Evolutionary conservation across 345 rosid genomes (phyloP).

Genomic region (Salix exigua): DNA sequence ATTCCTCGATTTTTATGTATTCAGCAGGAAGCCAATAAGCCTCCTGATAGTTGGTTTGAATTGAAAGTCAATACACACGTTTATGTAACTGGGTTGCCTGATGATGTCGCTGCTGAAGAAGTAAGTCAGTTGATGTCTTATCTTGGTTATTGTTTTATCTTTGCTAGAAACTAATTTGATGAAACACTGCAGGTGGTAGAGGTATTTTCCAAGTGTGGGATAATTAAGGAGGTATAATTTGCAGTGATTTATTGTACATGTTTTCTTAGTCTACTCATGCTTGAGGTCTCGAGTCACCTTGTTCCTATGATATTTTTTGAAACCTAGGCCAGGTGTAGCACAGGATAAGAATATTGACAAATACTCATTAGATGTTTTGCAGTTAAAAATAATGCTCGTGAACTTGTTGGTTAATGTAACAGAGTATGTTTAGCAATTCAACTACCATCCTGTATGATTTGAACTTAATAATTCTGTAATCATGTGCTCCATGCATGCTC

Average conservation of each 20-base stretch:
- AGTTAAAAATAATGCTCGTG: background rate
- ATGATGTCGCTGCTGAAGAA: conserved; percentile 79
- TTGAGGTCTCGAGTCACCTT: background rate
- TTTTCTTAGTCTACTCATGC: background rate
- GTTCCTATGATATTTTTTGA: background rate
- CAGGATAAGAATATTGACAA: background rate
- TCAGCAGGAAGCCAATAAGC: conserved; percentile 84
- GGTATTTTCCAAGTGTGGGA: conserved; percentile 94
- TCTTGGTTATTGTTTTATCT: conserved; percentile 2
- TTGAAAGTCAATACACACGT: conserved; percentile 95
- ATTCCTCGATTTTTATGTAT: background rate
- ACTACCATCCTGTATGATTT: background rate
- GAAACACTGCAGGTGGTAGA: conserved; percentile 61
- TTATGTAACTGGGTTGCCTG: conserved; percentile 90
- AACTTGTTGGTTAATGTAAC: background rate
- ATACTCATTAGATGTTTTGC: background rate
- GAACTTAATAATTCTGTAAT: background rate
- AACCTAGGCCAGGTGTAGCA: background rate
- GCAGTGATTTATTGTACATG: background rate
- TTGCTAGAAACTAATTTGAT: conserved; percentile 23
- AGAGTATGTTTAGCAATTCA: background rate
- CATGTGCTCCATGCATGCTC: background rate
- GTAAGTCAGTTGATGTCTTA: conserved; percentile 44
- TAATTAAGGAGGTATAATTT: conserved; percentile 80
- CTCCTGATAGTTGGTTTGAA: conserved; percentile 97